Conservation (phyloP, 257 asterid species). For the Jaltomata sinuosa region DNA sequence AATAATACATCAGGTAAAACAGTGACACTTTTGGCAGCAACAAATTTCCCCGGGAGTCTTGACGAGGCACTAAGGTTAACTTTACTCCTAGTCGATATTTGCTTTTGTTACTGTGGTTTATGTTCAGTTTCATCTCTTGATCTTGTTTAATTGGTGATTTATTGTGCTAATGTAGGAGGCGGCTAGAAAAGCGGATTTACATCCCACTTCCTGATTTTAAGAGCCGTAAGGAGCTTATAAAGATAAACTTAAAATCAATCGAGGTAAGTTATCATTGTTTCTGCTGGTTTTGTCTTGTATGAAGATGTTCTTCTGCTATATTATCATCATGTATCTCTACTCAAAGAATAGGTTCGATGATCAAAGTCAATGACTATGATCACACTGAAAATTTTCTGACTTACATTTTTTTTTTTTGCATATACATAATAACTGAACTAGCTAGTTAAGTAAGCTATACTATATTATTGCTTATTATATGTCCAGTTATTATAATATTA, state of each 20-base stretch:
- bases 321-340: neutral
- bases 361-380: neutral
- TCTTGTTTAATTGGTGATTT: neutral
- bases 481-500: too few relatives aligned
- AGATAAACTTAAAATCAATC: conserved; percentile 73
- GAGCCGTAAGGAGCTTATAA: conserved; percentile 78
- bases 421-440: neutral
- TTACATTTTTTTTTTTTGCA: neutral
- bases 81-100: neutral
- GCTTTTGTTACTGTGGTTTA: neutral
- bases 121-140: neutral
- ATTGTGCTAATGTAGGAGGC: conserved; percentile 46
- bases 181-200: conserved; percentile 81
- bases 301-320: neutral
- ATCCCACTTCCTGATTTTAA: conserved; percentile 86
- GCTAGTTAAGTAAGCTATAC: too few relatives aligned
- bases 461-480: too few relatives aligned
- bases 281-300: neutral
- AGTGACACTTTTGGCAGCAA: conserved; percentile 94
- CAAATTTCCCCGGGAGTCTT: conserved; percentile 92
- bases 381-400: neutral
- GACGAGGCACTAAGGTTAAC: conserved; percentile 80
- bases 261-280: conserved; percentile 35
- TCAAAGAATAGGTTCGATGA: neutral
- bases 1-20: conserved; percentile 80